Evolutionary conservation across 2,329 filamentous ascomycete species (phyloP).

Genomic region (Teratosphaeria nubilosa): DNA sequence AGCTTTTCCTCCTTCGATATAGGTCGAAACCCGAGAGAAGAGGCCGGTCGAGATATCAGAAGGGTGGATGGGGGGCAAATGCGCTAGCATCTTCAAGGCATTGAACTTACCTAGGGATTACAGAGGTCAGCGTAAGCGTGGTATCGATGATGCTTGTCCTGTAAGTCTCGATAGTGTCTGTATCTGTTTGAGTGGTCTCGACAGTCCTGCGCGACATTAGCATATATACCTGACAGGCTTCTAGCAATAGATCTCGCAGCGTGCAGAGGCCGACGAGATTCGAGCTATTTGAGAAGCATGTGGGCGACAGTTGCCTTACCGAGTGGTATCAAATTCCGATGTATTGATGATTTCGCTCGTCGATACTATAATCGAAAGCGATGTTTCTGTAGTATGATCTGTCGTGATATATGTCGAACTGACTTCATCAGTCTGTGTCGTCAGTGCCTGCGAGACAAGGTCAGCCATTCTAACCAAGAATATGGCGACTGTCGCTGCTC

Average conservation of each 20-base stretch:
- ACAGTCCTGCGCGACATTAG: not conserved
- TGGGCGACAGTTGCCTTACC: not conserved
- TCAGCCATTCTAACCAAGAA: not conserved
- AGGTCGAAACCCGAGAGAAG: no score
- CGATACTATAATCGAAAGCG: not conserved
- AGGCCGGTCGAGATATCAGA: no score
- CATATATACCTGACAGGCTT: not conserved
- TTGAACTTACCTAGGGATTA: not conserved
- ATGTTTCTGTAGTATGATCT: not conserved
- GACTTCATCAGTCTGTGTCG: not conserved
- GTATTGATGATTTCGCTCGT: not conserved
- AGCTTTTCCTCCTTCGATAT: no score
- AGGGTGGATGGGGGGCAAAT: no score
- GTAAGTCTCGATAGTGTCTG: not conserved
- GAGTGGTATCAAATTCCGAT: not conserved
- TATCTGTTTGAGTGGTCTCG: conserved; percentile 1
- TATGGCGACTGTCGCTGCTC: not conserved
- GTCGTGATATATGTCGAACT: not conserved
- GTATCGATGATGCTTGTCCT: not conserved
- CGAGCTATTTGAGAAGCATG: not conserved
- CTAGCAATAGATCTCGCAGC: not conserved
- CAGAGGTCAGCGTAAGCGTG: not conserved
- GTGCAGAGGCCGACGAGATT: not conserved
- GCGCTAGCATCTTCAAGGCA: not conserved
- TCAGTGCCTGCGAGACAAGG: not conserved